Evolutionary conservation across 2,329 filamentous ascomycete species (phyloP), one percentile per base, ranked within the genome.

Genomic region (Trichoderma koningii): DNA sequence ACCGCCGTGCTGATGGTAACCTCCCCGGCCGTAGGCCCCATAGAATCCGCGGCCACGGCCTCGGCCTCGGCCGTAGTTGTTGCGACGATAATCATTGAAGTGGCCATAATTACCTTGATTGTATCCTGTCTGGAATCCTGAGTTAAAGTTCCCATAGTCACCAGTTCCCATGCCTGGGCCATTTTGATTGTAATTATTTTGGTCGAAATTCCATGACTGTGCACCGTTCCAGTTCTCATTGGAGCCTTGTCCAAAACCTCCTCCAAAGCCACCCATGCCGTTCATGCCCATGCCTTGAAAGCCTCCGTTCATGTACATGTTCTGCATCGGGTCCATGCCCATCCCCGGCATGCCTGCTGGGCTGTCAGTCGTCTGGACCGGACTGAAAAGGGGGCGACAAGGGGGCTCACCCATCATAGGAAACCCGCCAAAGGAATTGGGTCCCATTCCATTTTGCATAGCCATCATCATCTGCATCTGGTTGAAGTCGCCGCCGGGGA

Each of bases 171-270:
- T 91, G 84, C 87, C 87, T 85, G 86, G 85, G 86, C 87, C 87
- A 90, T 87, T 92, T 90, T 89, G 82, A 88, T 87, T 93, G 88
- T 87, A 92, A 89, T 91, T 92, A 91, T 91, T 89, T 89, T 90
- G 89, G 84, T 87, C 86, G 84, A 87, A 86, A 88, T 89, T 90
- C 89, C 89, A 92, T 84, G 88, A 87, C 82, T 91, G 88, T 81
- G 89, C 89, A 83, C 85, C 85, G 83, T 89, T 90, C 89, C 89
- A 92, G 83, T 88, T 89, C 86, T 88, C 87, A 85, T 89, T 88
- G 84, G 87, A 85, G 77, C 87, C 85, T 75, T 79, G 76, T 75
- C 78, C 79, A 75, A 75, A 83, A 76, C 85, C 84, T 79, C 86
- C 86, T 80, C 86, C 85, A 80, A 87, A 88, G 75, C 87, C 86